Evolutionary conservation across 2,329 filamentous ascomycete species (phyloP).

Genomic region (Pyrenochaeta sp.): DNA sequence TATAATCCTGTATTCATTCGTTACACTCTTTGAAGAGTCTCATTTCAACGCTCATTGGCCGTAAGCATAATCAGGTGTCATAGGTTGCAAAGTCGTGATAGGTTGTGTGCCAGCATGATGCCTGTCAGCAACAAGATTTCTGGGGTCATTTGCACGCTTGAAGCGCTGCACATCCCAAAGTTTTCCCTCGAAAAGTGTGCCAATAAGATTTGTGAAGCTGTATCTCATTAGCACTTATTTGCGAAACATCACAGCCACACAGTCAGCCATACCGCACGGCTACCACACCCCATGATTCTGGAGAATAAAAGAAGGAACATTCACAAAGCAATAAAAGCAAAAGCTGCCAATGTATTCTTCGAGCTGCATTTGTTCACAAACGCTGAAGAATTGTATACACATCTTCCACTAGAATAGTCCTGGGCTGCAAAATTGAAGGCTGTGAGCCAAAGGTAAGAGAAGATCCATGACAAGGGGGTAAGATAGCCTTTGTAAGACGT

Average conservation of each 20-base stretch:
- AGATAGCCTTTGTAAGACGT: slow-evolving; percentile 32
- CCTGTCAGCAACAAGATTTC: slow-evolving; percentile 3
- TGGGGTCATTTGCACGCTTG: background rate
- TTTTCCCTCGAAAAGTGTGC: slow-evolving; percentile 22
- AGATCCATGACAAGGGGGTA: slow-evolving; percentile 23
- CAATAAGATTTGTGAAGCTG: slow-evolving; percentile 30
- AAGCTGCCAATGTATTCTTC: slow-evolving; percentile 31
- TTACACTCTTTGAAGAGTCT: background rate
- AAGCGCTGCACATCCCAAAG: slow-evolving; percentile 26
- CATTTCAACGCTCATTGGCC: background rate
- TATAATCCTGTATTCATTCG: no score
- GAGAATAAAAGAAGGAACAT: background rate
- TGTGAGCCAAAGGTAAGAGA: slow-evolving; percentile 37
- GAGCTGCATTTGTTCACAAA: slow-evolving; percentile 20
- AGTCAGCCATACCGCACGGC: no score
- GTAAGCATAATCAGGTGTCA: background rate
- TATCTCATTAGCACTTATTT: background rate
- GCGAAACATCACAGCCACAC: background rate
- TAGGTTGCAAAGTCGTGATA: background rate
- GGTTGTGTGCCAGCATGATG: slow-evolving; percentile 2
- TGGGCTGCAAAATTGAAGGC: slow-evolving; percentile 34
- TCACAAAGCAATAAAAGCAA: slow-evolving; percentile 36
- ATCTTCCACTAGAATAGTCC: slow-evolving; percentile 27
- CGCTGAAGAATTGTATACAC: slow-evolving; percentile 13
- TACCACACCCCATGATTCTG: background rate